A percentile compares a stretch with the other conserved stretches of the same genome.
Conservation (phyloP, 371 early-diverging fungal species). For the Nematocida ausubeli region DNA sequence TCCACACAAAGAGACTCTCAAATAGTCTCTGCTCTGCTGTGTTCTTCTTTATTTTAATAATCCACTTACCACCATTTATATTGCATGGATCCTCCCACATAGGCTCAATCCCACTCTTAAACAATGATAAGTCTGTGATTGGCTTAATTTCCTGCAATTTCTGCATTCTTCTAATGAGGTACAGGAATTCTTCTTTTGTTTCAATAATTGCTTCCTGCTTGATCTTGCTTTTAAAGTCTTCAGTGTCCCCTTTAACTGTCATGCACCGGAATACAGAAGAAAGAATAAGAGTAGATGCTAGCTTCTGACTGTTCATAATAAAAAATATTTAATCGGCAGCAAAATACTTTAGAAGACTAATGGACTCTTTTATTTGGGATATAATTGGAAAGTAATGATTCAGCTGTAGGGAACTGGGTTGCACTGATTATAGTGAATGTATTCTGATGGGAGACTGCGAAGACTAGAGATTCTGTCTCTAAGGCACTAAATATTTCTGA, state of each 20-base stretch:
- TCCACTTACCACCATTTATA: constrained; percentile 89
- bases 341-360: background rate
- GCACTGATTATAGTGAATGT: constrained; percentile 12
- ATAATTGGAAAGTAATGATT: background rate
- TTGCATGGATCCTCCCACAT: constrained; percentile 91
- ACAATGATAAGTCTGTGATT: constrained; percentile 85
- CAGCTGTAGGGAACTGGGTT: background rate
- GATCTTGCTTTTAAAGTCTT: constrained; percentile 45
- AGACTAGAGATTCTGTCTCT: background rate
- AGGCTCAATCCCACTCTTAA: constrained; percentile 85
- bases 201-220: constrained; percentile 35
- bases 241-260: background rate
- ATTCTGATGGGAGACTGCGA: constrained; percentile 8
- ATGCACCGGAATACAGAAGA: constrained; percentile 21
- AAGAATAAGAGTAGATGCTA: constrained; percentile 18
- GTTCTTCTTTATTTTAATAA: constrained; percentile 84
- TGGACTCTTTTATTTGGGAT: background rate
- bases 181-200: constrained; percentile 35
- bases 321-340: constrained; percentile 12
- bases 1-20: constrained; percentile 60
- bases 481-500: background rate
- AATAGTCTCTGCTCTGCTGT: constrained; percentile 77
- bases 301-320: background rate
- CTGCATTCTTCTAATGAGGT: constrained; percentile 23
- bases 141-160: constrained; percentile 76